Evolutionary conservation across 352 stramenopile genomes (phyloP).

Genomic region (Globisporangium irregulare): DNA sequence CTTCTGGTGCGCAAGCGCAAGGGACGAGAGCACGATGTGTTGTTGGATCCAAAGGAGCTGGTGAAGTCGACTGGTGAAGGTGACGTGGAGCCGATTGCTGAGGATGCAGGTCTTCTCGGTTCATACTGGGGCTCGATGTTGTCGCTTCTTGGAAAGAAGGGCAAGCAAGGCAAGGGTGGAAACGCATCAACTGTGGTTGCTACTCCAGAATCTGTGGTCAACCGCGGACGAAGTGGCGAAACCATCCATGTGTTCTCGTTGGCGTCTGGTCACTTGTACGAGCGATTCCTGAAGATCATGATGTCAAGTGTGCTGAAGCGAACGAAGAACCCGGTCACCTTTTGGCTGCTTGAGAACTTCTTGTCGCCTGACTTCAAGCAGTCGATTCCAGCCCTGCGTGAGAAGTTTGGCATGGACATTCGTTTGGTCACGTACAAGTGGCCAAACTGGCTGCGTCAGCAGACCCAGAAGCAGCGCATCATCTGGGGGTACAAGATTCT

Average conservation of each 20-base stretch:
- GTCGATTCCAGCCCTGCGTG: conserved; percentile 89
- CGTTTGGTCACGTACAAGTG: conserved; percentile 99
- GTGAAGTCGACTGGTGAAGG: conserved; percentile 12
- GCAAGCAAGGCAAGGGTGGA: conserved; percentile 14
- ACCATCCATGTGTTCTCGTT: conserved; percentile 99
- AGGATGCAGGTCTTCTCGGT: conserved; percentile 45
- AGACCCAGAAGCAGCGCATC: conserved; percentile 99
- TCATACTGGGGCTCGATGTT: conserved; percentile 80
- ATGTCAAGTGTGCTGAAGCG: conserved; percentile 99
- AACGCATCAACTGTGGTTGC: conserved; percentile 10
- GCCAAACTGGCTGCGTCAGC: conserved; percentile 97
- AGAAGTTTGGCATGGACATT: conserved; percentile 95
- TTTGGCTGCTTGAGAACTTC: conserved; percentile 99
- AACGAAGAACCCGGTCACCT: conserved; percentile 97
- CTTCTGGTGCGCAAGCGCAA: conserved; percentile 91
- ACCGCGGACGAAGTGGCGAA: conserved; percentile 67
- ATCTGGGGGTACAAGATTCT: conserved; percentile 99
- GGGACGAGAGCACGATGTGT: conserved; percentile 80
- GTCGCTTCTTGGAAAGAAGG: conserved; percentile 56
- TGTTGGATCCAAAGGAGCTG: conserved; percentile 39
- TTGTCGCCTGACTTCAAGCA: conserved; percentile 98
- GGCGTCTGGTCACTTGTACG: conserved; percentile 96
- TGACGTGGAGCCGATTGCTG: conserved; percentile 36
- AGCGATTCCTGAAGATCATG: conserved; percentile 99
- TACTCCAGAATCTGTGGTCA: conserved; percentile 6